Evolutionary conservation across 768 basidiomycete species (phyloP), one percentile per base, ranked within the genome.

Genomic region (Plicaturopsis crispa): DNA sequence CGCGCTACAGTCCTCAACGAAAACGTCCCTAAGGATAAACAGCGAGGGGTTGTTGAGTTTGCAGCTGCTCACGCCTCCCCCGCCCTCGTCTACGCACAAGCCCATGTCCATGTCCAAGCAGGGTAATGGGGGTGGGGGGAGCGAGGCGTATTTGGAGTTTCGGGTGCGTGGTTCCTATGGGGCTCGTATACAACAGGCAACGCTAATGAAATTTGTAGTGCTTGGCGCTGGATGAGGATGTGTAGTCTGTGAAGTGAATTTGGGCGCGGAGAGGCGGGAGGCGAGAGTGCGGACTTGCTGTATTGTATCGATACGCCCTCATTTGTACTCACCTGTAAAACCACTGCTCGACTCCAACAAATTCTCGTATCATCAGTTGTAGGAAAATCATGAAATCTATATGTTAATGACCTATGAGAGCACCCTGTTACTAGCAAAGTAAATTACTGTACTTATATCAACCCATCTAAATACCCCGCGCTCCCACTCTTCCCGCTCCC

Each of bases 1-100:
- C 2, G 92, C 93, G 6, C 59, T 97, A 36, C 80, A 86, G 42
- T 79, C 69, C 39, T 92, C 90, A 0, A 78, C 79, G 17, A 96
- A 96, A 53, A 87, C 92, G 2, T 93, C 90, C 0, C 58, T 98
- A 31, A 73, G 91, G 23, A 90, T 96, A 16, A 87, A 93, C 48
- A 68, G 72, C 16, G 74, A 78, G 37, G 94, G 94, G 0, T 59
- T 92, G 31, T 63, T 97, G 24, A 88, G 87, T 50, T 60, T 97
- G 42, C 94, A 98, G 50, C 87, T 96, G 57, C 69, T 96, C 47
- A 91, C 96, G 71, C 82, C 78, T 2, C n/a, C n/a, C 23, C 69
- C 62, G 32, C 67, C 60, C 5, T 63, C 72, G 21, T 54, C 70
- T 2, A 67, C 61, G 35, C 62, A 54, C 20, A 50, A 55, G 3